Conservation (phyloP, 2,329 filamentous ascomycete species). For the Scytalidium lignicola region DNA sequence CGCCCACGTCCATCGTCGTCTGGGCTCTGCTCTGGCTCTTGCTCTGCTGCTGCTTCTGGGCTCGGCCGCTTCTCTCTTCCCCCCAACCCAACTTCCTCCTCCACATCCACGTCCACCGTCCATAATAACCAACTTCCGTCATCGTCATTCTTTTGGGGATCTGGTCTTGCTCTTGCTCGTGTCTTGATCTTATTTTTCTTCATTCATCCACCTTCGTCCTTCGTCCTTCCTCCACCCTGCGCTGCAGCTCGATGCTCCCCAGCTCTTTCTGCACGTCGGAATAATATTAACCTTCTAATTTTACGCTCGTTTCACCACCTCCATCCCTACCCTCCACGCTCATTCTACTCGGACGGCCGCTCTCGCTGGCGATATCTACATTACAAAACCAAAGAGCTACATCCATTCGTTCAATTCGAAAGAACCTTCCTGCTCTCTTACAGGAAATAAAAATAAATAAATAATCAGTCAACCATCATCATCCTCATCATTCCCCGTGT, state of each 20-base stretch:
- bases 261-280: neutral
- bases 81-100: constrained; percentile 1
- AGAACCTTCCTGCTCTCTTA: too few relatives aligned
- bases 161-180: neutral
- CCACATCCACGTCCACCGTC: too few relatives aligned
- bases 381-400: too few relatives aligned
- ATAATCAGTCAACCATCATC: too few relatives aligned
- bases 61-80: neutral
- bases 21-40: neutral
- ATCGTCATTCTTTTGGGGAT: neutral
- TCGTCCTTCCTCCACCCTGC: neutral
- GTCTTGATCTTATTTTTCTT: neutral
- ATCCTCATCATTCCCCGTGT: too few relatives aligned
- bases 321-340: neutral
- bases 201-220: neutral
- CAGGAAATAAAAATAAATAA: too few relatives aligned
- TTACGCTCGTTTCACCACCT: neutral
- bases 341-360: neutral
- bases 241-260: neutral
- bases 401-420: too few relatives aligned
- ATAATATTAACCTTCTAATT: neutral
- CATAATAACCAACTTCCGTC: neutral
- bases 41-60: too few relatives aligned
- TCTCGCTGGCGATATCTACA: neutral
- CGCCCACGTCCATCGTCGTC: neutral